Percentiles rank a stretch among this genome's conserved stretches.
Conservation (phyloP, 2,329 filamentous ascomycete species). For the Cryphonectria radicalis region DNA sequence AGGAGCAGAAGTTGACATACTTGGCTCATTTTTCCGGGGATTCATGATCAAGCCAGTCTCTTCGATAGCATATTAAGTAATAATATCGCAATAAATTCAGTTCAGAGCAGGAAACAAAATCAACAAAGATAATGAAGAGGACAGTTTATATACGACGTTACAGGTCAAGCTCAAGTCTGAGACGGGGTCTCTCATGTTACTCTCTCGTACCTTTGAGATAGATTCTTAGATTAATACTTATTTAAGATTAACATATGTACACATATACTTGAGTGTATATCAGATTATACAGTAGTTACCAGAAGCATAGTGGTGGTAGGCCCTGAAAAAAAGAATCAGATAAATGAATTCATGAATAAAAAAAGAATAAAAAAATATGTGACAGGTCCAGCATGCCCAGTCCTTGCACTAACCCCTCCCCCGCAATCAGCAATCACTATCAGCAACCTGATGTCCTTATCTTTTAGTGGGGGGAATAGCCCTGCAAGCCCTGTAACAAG, state of each 20-base stretch:
- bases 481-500: not conserved
- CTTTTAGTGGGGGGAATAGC: not conserved
- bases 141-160: too few species aligned
- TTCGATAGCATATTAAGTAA: not conserved
- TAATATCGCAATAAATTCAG: not conserved
- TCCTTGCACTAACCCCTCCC: not conserved
- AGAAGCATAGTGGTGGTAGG: not conserved
- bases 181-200: too few species aligned
- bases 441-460: not conserved
- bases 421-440: not conserved
- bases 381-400: not conserved
- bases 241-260: too few species aligned
- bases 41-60: conserved; percentile 29
- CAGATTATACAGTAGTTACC: too few species aligned
- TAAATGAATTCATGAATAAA: too few species aligned
- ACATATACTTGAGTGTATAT: not conserved
- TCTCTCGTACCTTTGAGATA: too few species aligned
- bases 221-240: too few species aligned
- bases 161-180: too few species aligned
- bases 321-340: not conserved
- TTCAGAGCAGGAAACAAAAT: too few species aligned
- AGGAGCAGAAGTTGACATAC: conserved; percentile 27
- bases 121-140: too few species aligned
- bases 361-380: too few species aligned
- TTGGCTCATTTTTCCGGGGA: conserved; percentile 33